phyloP scores from a whole-genome alignment of 495 filamentous ascomycete species.

The Podospora didyma region DNA sequence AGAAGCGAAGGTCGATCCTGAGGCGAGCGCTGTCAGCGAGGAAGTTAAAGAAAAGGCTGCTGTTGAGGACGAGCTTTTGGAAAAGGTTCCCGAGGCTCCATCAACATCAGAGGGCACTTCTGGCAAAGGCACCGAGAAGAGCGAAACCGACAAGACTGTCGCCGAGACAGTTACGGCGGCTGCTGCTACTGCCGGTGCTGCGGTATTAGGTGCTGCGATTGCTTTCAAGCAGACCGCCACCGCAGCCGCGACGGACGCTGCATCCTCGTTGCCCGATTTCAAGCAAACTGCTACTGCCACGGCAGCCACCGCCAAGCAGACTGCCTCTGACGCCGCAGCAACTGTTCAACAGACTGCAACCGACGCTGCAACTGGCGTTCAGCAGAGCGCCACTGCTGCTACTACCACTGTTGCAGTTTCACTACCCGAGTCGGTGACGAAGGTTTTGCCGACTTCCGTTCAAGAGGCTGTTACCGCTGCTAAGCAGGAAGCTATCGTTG shows the following conservation, averaged over 20 bases:
- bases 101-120: slow-evolving; percentile 54
- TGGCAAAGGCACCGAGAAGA: slow-evolving; percentile 43
- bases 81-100: slow-evolving; percentile 53
- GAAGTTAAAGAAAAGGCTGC: slow-evolving; percentile 58
- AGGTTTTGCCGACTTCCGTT: slow-evolving; percentile 26
- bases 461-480: slow-evolving; percentile 15
- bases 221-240: slow-evolving; percentile 29
- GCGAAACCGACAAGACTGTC: slow-evolving; percentile 37
- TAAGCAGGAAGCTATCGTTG: slow-evolving; percentile 25
- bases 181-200: slow-evolving; percentile 35
- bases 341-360: slow-evolving; percentile 17
- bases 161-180: slow-evolving; percentile 38
- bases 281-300: slow-evolving; percentile 28
- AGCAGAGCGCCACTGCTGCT: slow-evolving; percentile 16
- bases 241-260: slow-evolving; percentile 28
- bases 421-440: slow-evolving; percentile 34
- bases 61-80: slow-evolving; percentile 57
- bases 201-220: slow-evolving; percentile 34
- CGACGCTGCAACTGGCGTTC: slow-evolving; percentile 3
- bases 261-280: slow-evolving; percentile 27
- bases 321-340: slow-evolving; percentile 14
- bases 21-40: slow-evolving; percentile 54
- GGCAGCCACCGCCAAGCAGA: slow-evolving; percentile 25
- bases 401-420: slow-evolving; percentile 22
- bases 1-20: slow-evolving; percentile 53